Base-by-base conservation (phyloP, 129 eudicot genomes). In the Helichrysum umbraculigerum region DNA sequence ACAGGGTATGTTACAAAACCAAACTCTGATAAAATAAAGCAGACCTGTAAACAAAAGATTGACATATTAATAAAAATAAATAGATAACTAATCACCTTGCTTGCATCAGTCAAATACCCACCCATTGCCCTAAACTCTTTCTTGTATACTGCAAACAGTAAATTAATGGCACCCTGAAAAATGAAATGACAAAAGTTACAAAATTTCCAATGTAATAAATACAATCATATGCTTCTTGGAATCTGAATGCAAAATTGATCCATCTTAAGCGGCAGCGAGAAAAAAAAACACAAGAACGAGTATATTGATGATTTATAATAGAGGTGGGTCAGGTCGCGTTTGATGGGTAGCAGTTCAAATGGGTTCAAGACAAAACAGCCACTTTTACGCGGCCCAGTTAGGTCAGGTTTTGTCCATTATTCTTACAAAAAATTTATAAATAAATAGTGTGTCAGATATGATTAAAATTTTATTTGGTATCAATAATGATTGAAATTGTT, bases 71-170 rank as follows among this genome's bases (percentile, higher is more conserved):
- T 17, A 21, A 68, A 44, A 0, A 25, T 25, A 25, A 25, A 25
- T 25, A 25, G 66, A 65, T 50, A 61, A 28, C 7, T 19, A 67
- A 79, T 67, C 81, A 94, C 98, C 96, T 87, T 88, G 93, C 97
- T 85, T 68, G 89, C 92, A 78, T 94, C 85, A 58, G 97, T 94
- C 87, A 94, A 71, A 79, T 87, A 94, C 8, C 98, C 98, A 73
- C 93, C 97, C 82, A 91, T 66, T 66, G 86, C 81, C 78, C 74
- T 83, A 50, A 94, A 86, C 68, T 94, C 97, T 81, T 94, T 91
- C 78, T 94, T 94, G 66, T 94, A 94, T 35, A 94, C 96, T 57
- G 98, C 93, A 86, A 94, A 81, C 66, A 94, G 83, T 85, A 94
- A 79, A 85, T 94, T 89, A 59, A 94, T 86, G 59, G 98, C 98